Base-by-base conservation (phyloP, 768 basidiomycete species). In the Tulasnella sp. region DNA sequence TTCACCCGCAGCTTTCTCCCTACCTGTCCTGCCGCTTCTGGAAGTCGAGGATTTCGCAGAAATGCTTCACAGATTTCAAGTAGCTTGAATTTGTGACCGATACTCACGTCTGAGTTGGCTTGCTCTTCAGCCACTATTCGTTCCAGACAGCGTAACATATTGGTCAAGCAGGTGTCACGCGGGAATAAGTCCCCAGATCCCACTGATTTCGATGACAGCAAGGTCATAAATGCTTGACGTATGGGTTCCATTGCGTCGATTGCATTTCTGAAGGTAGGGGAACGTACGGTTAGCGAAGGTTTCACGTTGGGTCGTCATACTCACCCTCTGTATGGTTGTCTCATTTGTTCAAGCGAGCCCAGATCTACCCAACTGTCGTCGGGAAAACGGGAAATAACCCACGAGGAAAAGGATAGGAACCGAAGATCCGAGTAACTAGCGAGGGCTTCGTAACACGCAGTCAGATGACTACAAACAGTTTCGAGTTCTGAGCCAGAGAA, bases 291-390 rank as follows among this genome's bases (percentile, higher is more conserved):
- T 45, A 6, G 14, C 12, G 3, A 2, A 5, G 14, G 7, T 6
- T 45, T 45, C 42, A 45, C 12, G 14, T 45, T 3, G 19, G 42
- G 14, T 14, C 5, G 5, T 45, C 42, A 15, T 14, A 58, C 54
- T 58, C 9, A 58, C 54, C 5, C 22, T 31, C 29, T n/a, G 54
- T 19, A 58, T 8, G 22, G 9, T 58, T 25, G 22, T 31, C 54
- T 25, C 5, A 25, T 25, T 15, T 3, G 9, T 3, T 58, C 8
- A 3, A 58, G 8, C 3, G 91, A 92, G 83, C 54, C 5, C 3
- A 12, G 9, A 22, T 6, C 12, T 25, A 22, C 29, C n/a, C n/a
- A n/a, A n/a, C 7, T 58, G 9, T 58, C 22, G 22, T 3, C 25
- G 54, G 12, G 5, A 4, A 25, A 58, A 25, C 12, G n/a, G n/a